Percentiles rank a stretch among this genome's conserved stretches.
Evolutionary conservation across 2,329 filamentous ascomycete species (phyloP).

Genomic region (Colletotrichum cuscutae): DNA sequence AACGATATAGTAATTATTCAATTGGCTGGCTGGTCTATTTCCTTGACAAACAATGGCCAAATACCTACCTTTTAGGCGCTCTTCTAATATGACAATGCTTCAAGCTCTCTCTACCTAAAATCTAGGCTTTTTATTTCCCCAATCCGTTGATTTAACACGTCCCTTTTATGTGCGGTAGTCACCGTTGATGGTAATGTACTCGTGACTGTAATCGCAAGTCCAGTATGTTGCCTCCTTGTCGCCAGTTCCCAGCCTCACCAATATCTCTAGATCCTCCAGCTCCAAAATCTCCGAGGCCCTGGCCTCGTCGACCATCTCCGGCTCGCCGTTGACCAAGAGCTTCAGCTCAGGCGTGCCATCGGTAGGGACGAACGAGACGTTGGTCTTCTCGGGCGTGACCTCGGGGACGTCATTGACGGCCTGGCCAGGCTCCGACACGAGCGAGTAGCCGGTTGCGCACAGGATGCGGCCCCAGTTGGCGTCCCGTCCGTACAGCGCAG

Average conservation of each 20-base stretch:
- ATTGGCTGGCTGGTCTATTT: neutral
- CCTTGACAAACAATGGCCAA: neutral
- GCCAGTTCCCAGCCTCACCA: constrained; percentile 77
- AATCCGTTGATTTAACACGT: no score
- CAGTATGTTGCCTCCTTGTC: constrained; percentile 78
- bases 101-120: neutral
- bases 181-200: constrained; percentile 78
- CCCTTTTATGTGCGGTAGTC: constrained; percentile 67
- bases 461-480: constrained; percentile 99
- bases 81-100: neutral
- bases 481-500: constrained; percentile 94
- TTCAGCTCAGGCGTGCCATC: constrained; percentile 83
- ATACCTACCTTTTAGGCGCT: neutral
- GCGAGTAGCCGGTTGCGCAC: constrained; percentile 88
- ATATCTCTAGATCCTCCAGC: constrained; percentile 81
- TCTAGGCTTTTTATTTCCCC: no score
- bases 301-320: constrained; percentile 80
- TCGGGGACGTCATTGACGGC: constrained; percentile 69
- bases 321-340: constrained; percentile 82
- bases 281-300: constrained; percentile 82
- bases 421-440: constrained; percentile 68
- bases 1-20: neutral
- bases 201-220: constrained; percentile 89
- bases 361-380: constrained; percentile 80
- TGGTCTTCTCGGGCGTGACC: constrained; percentile 76